phyloP scores from a whole-genome alignment of 495 filamentous ascomycete species.

The Xylaria telfairii region DNA sequence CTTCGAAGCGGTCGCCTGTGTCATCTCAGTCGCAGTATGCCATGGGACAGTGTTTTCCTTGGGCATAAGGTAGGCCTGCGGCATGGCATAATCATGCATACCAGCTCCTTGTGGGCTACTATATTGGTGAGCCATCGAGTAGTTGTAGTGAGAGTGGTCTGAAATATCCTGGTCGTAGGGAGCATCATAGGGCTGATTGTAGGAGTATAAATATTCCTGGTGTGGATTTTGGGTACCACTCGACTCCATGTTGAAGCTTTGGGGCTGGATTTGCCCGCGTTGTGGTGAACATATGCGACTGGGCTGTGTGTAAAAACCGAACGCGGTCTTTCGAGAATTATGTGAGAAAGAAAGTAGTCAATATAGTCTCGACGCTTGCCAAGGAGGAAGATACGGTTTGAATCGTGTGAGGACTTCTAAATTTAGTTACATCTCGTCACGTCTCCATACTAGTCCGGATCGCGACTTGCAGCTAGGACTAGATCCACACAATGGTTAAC shows the following conservation, averaged over 20 bases:
- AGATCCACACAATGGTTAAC: background rate
- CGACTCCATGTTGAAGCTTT: background rate
- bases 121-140: background rate
- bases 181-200: constrained; percentile 8
- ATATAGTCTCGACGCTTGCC: background rate
- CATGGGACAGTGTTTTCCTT: background rate
- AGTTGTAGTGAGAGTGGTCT: background rate
- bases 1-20: background rate
- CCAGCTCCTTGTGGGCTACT: background rate
- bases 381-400: background rate
- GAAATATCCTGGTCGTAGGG: background rate
- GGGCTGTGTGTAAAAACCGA: background rate
- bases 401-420: background rate
- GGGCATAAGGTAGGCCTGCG: background rate
- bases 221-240: background rate
- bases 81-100: background rate
- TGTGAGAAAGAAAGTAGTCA: background rate
- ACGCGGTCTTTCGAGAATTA: background rate
- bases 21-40: constrained; percentile 1
- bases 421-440: background rate
- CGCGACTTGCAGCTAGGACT: background rate
- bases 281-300: background rate
- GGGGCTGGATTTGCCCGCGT: background rate
- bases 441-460: background rate
- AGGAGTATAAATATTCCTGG: background rate